phyloP scores from a whole-genome alignment of 176 grass and related monocot genomes.

The Tuctoria greenei region DNA sequence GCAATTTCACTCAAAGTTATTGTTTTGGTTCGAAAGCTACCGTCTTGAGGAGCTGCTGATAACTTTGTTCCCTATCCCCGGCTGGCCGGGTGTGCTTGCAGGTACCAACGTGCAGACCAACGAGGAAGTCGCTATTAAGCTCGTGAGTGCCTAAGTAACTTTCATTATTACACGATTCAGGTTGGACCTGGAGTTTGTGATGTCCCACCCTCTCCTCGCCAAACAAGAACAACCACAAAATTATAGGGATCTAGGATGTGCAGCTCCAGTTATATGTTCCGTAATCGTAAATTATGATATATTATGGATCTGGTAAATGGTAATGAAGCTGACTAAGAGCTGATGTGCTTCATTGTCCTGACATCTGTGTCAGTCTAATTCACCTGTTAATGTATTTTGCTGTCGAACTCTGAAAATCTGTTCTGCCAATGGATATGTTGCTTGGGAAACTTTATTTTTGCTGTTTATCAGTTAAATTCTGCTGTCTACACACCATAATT shows the following conservation, averaged over 20 bases:
- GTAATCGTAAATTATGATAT: not conserved
- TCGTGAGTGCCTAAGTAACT: slow-evolving; percentile 51
- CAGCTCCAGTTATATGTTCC: not conserved
- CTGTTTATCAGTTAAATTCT: no score
- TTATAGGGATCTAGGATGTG: slow-evolving; percentile 23
- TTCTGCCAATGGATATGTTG: not conserved
- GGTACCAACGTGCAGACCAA: slow-evolving; percentile 91
- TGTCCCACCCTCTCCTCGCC: not conserved
- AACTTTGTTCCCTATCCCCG: not conserved
- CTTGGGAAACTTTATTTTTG: not conserved
- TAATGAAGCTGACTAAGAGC: not conserved
- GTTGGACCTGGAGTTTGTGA: not conserved
- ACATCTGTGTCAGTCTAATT: no score
- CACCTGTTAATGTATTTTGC: no score
- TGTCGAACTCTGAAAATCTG: not conserved
- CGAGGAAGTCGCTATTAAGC: slow-evolving; percentile 91
- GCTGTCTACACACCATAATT: no score
- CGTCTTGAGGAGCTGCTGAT: slow-evolving; percentile 17
- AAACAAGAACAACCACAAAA: not conserved
- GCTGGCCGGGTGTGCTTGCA: slow-evolving; percentile 12
- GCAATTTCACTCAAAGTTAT: not conserved
- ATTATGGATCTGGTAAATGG: not conserved
- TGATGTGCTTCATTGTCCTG: no score
- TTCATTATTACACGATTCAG: not conserved
- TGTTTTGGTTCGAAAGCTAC: slow-evolving; percentile 23